Evolutionary conservation across 805 yeast genomes (phyloP), one percentile per base, ranked within the genome.

Genomic region (Ogataea henricii): DNA sequence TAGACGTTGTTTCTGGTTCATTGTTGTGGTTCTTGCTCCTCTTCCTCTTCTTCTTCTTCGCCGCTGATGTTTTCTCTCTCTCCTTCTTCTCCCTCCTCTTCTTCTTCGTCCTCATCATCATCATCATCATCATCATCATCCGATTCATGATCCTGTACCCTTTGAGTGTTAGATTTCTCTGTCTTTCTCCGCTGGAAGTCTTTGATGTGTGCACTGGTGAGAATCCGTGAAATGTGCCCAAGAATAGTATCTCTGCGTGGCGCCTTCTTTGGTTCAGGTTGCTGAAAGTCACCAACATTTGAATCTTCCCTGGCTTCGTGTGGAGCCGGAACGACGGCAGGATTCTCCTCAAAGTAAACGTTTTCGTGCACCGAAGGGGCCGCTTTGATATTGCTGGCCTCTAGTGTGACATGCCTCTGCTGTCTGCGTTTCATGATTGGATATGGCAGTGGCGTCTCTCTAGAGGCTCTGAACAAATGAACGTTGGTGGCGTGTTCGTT

Each of bases 401-500:
- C n/a, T n/a, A n/a, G n/a, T n/a, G n/a, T n/a, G n/a, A n/a, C n/a
- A n/a, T n/a, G n/a, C n/a, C 25, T 29, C 38, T 39, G 34, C 39
- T 41, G 14, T 34, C 40, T 53, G 20, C 62, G 50, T 14, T 47
- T 47, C 17, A 51, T 73, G 3, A 78, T 64, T 2, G 82, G 79
- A 53, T 89, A 92, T 0, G 99, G 99, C 45, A 92, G 69, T 2
- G 92, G 88, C 8, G 89, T 72, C 51, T 92, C 97, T 48, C 95
- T 81, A 8, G 95, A 84, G 0, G 97, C 98, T 54, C 96, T 77
- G 66, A 84, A 87, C 37, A 89, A 69, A 46, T 82, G 82, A 9
- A 90, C 96, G 63, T 92, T 92, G 0, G 97, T 83, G 40, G 91
- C 85, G 66, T 94, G 99, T 66, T 94, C 98, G 67, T 94, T 94